phyloP scores from a whole-genome alignment of 495 filamentous ascomycete species.

The Letharia columbiana region DNA sequence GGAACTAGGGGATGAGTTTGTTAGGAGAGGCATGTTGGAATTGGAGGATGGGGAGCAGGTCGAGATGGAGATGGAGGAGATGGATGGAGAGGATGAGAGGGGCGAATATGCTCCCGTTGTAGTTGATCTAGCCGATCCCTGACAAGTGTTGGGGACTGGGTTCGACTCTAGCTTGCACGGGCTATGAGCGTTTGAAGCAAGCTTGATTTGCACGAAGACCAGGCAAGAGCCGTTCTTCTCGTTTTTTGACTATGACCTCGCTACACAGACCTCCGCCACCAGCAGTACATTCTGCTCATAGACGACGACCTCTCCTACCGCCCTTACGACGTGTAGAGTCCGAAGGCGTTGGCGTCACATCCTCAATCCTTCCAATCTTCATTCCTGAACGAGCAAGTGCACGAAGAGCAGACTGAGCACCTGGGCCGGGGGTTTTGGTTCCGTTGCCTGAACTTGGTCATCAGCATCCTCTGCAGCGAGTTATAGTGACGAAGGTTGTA shows the following conservation, averaged over 20 bases:
- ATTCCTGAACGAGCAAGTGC: slow-evolving; percentile 97
- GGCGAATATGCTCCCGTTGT: slow-evolving; percentile 82
- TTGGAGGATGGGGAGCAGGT: slow-evolving; percentile 73
- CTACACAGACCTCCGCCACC: slow-evolving; percentile 25
- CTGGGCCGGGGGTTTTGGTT: slow-evolving; percentile 98
- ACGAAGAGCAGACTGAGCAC: slow-evolving; percentile 97
- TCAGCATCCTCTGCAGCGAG: background rate
- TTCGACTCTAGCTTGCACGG: background rate
- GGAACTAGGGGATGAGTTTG: slow-evolving; percentile 50
- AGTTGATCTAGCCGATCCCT: slow-evolving; percentile 47
- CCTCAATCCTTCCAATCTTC: slow-evolving; percentile 99
- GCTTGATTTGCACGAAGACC: slow-evolving; percentile 39
- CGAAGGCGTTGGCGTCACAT: slow-evolving; percentile 97
- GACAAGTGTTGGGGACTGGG: background rate
- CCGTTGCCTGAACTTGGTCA: slow-evolving; percentile 61
- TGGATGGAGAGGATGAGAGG: slow-evolving; percentile 73
- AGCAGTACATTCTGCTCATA: slow-evolving; percentile 50
- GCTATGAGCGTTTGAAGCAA: background rate
- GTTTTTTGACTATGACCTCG: slow-evolving; percentile 39
- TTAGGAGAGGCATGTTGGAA: slow-evolving; percentile 56
- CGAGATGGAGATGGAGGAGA: slow-evolving; percentile 64
- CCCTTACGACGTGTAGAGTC: slow-evolving; percentile 99
- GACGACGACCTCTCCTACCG: slow-evolving; percentile 99
- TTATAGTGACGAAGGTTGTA: background rate
- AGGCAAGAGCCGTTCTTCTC: slow-evolving; percentile 51